These are phyloP conservation scores for Ceratobasidium sp. DNA, from an alignment of 1,284 basidiomycete species.

Conservation along the genomic window DNA sequence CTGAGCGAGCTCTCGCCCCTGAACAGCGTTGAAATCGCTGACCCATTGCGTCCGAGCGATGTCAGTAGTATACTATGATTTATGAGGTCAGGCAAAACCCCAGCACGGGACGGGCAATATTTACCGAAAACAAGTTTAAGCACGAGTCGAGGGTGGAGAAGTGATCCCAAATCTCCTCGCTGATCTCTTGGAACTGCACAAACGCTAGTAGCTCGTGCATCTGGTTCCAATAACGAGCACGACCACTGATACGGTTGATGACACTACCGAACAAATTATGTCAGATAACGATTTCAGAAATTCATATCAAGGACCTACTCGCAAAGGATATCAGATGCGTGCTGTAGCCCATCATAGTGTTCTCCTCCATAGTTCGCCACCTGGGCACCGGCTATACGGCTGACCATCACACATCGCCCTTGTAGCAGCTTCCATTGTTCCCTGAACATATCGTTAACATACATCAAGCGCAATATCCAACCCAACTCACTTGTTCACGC, in stretches of 20 bases:
- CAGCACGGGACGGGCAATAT: neutral
- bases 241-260: neutral
- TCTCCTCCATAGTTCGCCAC: neutral
- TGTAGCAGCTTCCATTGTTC: constrained; percentile 19
- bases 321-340: neutral
- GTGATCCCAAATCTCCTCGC: neutral
- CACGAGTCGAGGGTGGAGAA: constrained; percentile 11
- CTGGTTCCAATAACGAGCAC: neutral
- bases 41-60: constrained; percentile 26
- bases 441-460: neutral
- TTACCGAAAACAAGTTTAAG: constrained; percentile 7
- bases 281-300: neutral
- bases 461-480: neutral
- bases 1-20: neutral
- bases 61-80: constrained; percentile 3
- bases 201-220: neutral
- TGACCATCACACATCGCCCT: constrained; percentile 29
- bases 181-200: constrained; percentile 4
- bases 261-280: neutral
- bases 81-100: no score
- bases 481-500: constrained; percentile 18
- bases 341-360: neutral
- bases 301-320: neutral
- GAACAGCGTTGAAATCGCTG: constrained; percentile 8
- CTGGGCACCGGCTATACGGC: constrained; percentile 12